Evolutionary conservation across 345 rosid species (phyloP), one percentile per base, ranked within the genome.

Genomic region (Physaria fendleri): DNA sequence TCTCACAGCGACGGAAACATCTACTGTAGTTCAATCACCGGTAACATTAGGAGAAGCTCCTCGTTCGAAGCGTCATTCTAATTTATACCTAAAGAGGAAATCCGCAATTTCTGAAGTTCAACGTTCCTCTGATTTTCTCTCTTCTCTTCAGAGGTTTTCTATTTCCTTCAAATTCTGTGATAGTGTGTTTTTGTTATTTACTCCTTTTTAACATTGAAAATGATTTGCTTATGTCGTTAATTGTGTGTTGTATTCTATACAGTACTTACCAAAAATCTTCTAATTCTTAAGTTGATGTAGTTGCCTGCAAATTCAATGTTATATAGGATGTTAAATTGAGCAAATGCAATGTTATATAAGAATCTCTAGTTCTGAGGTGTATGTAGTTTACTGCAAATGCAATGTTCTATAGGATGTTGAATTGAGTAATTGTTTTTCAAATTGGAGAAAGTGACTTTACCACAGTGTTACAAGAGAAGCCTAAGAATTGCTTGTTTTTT

Each of bases 51-150:
- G 40, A 15, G 56, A 30, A 32, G 17, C 35, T 2, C 12, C 59
- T 14, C 43, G 65, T 40, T 70, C 65, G 39, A 64, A 69, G 57
- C 87, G 71, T 46, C 80, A 79, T 66, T 71, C 91, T 8, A 80
- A 68, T 68, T 66, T 76, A 6, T 88, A 81, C 76, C 56, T 76
- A 23, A 70, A 67, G 24, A 82, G 96, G 57, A 79, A 88, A 79
- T 72, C 85, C 34, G 95, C 95, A 46, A 73, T 88, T 45, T 59
- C 66, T 33, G 77, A 84, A 62, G 74, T 91, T 16, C 81, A 81
- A 46, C 66, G 65, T n/a, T 82, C 95, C 45, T 20, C 82, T 1
- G 82, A 81, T 66, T 76, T 84, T 48, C 48, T 56, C 47, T 75
- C 81, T 11, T 76, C 92, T 40, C 88, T 91, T 25, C 63, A 78